phyloP scores from a whole-genome alignment of 2,329 filamentous ascomycete species.

The Sclerotinia glacialis region DNA sequence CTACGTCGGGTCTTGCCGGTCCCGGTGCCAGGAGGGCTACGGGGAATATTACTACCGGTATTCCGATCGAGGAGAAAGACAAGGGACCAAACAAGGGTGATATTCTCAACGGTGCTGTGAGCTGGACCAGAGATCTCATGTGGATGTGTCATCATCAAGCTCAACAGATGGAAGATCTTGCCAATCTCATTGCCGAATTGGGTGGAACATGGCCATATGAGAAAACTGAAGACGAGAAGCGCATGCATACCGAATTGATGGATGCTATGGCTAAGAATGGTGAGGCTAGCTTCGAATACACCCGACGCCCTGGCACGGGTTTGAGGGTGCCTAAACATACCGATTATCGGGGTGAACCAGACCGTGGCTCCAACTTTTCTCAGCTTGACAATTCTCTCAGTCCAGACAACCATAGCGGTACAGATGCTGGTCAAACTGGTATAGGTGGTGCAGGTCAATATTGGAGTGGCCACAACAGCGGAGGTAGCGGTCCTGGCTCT shows the following conservation, averaged over 20 bases:
- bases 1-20: slow-evolving; percentile 83
- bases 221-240: slow-evolving; percentile 84
- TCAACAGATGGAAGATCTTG: slow-evolving; percentile 83
- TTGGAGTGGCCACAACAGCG: slow-evolving; percentile 69
- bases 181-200: slow-evolving; percentile 68
- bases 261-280: slow-evolving; percentile 84
- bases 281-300: slow-evolving; percentile 71
- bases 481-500: slow-evolving; percentile 62
- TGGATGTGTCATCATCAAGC: slow-evolving; percentile 91
- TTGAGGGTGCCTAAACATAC: slow-evolving; percentile 91
- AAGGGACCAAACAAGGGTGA: slow-evolving; percentile 99
- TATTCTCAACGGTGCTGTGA: slow-evolving; percentile 93
- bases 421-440: slow-evolving; percentile 36
- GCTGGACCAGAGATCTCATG: slow-evolving; percentile 97
- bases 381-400: slow-evolving; percentile 49
- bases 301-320: slow-evolving; percentile 76
- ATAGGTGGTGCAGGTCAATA: slow-evolving; percentile 48
- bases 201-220: slow-evolving; percentile 78
- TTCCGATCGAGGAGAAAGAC: slow-evolving; percentile 95
- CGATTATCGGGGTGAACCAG: slow-evolving; percentile 78
- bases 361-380: slow-evolving; percentile 49
- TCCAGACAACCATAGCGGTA: slow-evolving; percentile 44
- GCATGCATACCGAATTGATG: slow-evolving; percentile 91
- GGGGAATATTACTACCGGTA: slow-evolving; percentile 85
- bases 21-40: slow-evolving; percentile 76